A percentile compares a stretch with the other conserved stretches of the same genome.
Evolutionary conservation across 495 filamentous ascomycete genomes (phyloP).

Genomic region (Neurospora sp.): DNA sequence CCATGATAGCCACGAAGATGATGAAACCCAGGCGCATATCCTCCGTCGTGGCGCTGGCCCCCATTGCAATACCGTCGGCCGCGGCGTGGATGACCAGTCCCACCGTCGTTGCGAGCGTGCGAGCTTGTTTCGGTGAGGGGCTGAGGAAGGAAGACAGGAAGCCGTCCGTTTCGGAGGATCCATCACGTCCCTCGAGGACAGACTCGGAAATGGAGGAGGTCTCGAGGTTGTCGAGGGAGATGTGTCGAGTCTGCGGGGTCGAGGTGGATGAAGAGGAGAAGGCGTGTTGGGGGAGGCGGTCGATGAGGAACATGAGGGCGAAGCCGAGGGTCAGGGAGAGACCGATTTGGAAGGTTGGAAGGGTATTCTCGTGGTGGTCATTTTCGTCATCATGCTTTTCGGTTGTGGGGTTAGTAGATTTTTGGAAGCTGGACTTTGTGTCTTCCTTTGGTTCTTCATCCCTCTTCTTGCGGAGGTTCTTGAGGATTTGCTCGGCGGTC

Average conservation of each 20-base stretch:
- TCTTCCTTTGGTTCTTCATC: background rate
- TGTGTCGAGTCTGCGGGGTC: conserved; percentile 49
- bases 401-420: background rate
- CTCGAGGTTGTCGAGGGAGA: conserved; percentile 71
- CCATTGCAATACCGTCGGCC: conserved; percentile 94
- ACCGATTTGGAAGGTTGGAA: conserved; percentile 58
- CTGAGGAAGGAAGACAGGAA: conserved; percentile 38
- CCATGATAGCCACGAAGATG: conserved; percentile 91
- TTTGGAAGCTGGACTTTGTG: background rate
- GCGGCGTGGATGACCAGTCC: conserved; percentile 94
- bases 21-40: conserved; percentile 69
- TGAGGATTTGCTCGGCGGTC: background rate
- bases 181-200: conserved; percentile 21
- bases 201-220: conserved; percentile 26
- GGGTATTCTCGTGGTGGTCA: conserved; percentile 24
- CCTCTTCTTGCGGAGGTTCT: background rate
- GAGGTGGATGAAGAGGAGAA: conserved; percentile 44
- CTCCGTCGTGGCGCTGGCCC: conserved; percentile 66
- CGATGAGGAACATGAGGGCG: conserved; percentile 93
- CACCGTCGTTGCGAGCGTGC: conserved; percentile 64
- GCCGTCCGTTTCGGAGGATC: conserved; percentile 30
- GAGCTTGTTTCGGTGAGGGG: conserved; percentile 40
- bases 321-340: conserved; percentile 82
- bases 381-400: conserved; percentile 9
- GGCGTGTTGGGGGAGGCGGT: conserved; percentile 69